Base-by-base conservation (phyloP, 2,329 filamentous ascomycete species). In the Periglandula ipomoeae region DNA sequence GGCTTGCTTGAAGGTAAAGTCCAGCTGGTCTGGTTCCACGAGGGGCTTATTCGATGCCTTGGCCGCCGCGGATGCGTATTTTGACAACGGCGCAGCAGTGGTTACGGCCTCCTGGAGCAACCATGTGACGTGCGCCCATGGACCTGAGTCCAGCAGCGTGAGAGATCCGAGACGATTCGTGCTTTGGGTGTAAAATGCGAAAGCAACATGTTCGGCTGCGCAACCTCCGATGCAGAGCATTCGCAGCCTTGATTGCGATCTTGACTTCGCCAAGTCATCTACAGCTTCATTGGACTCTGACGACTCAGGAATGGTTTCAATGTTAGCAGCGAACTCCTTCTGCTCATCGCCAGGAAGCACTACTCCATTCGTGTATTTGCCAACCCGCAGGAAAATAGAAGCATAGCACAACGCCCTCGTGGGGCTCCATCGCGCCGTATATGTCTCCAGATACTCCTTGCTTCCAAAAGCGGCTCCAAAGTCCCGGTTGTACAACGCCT, bases 341-440 rank as follows among this genome's bases (percentile, higher is more conserved):
- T 5, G 34, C 7, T 39, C 34, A 30, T 24, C n/a, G 5, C 17
- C 34, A n/a, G 15, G 32, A 15, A 4, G 11, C 23, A 32, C 11
- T 5, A 70, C 57, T n/a, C 48, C 51, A 23, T 62, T 55, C 2
- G 74, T 53, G 24, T 72, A 56, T 1, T 54, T 50, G 9, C 54
- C 51, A 11, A 79, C 59, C 7, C 59, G 60, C 44, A 65, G 51
- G 34, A 84, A 64, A n/a, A 82, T 66, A 3, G 68, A 61, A n/a
- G 81, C 72, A 67, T 97, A 97, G 53, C 84, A 88, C 46, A 97
- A 69, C 0, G 89, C 86, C 47, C 93, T 76, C 46, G 86, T 85
- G 2, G 91, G 87, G 65, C 89, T 95, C 90, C 91, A 98, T 58
- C 93, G 73, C 47, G 88, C 79, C 8, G 89, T 88, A 70, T 98